Base-by-base conservation (phyloP, 2,329 filamentous ascomycete genomes). In the Didymella keratinophila region DNA sequence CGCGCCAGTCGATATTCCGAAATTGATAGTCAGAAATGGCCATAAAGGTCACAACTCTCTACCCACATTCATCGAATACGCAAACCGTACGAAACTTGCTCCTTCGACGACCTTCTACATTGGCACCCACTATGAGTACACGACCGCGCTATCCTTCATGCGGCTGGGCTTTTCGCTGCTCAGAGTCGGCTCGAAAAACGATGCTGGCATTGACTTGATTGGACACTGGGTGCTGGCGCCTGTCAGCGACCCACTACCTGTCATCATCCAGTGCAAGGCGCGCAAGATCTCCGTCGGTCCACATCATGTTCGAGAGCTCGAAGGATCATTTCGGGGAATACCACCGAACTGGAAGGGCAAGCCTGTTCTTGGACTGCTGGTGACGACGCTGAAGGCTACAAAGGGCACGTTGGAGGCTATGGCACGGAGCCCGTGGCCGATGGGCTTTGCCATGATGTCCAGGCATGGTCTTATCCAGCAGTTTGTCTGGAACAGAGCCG, bases 111-210 rank as follows among this genome's bases (percentile, higher is more conserved):
- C 86, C 0, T 82, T 87, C 43, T 93, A 87, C 71, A 80, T 87
- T 41, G 91, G 91, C 64, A 94, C 90, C 0, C 85, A 85, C 72
- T 94, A 91, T 78, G 91, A 95, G 75, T 94, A 94, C 78, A 86
- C 81, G 0, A 84, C 87, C 3, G 83, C 84, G 6, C 72, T 76
- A 4, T 78, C 84, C 1, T 82, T 94, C 0, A 69, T 82, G 3
- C 76, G 78, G 1, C 83, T 90, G 51, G 87, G 88, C 52, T 90
- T 94, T 78, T 76, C 79, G 21, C 81, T 93, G 32, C 80, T 80
- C 45, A 85, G 90, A 30, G 82, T 89, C 2, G 91, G 91, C 27
- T 85, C 88, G 34, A 78, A 80, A 3, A 86, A 84, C 1, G 91
- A 94, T 75, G 82, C 81, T 58, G 91, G 91, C 36, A 90, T 92